Percentiles rank a stretch among this genome's conserved stretches.
Evolutionary conservation across 2,329 filamentous ascomycete genomes (phyloP).

Genomic region (Lachnellula arida): DNA sequence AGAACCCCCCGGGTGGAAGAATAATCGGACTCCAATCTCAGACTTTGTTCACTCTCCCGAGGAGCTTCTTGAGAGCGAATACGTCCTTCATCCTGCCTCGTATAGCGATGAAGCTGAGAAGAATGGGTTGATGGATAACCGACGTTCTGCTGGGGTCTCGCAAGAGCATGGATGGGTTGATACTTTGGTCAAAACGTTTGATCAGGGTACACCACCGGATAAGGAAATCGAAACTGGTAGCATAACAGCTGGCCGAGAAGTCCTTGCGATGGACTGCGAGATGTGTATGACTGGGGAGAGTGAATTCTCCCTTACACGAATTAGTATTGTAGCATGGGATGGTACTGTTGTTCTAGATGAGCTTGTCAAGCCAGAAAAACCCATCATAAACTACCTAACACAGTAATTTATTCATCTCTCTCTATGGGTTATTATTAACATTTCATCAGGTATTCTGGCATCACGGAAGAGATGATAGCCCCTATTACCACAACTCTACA

Average conservation of each 20-base stretch:
- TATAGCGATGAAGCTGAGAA: constrained; percentile 55
- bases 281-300: constrained; percentile 88
- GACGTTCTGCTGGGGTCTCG: constrained; percentile 46
- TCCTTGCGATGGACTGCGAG: constrained; percentile 88
- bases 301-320: constrained; percentile 78
- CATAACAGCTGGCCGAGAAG: constrained; percentile 72
- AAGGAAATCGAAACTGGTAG: constrained; percentile 72
- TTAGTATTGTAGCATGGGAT: constrained; percentile 84
- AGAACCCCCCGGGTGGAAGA: constrained; percentile 63
- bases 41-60: constrained; percentile 68
- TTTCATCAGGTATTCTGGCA: constrained; percentile 66
- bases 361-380: constrained; percentile 81
- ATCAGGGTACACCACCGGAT: constrained; percentile 65
- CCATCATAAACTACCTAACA: constrained; percentile 91
- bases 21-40: constrained; percentile 76
- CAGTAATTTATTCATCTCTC: constrained; percentile 36
- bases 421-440: constrained; percentile 19
- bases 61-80: constrained; percentile 79
- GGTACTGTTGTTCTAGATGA: constrained; percentile 80
- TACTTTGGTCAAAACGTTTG: constrained; percentile 61
- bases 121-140: constrained; percentile 46
- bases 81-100: constrained; percentile 74
- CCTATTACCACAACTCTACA: constrained; percentile 75
- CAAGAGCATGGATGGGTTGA: constrained; percentile 73
- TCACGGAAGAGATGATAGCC: constrained; percentile 79